Evolutionary conservation across 148 eudicot genomes (phyloP).

Genomic region (Gaultheria prostrata): DNA sequence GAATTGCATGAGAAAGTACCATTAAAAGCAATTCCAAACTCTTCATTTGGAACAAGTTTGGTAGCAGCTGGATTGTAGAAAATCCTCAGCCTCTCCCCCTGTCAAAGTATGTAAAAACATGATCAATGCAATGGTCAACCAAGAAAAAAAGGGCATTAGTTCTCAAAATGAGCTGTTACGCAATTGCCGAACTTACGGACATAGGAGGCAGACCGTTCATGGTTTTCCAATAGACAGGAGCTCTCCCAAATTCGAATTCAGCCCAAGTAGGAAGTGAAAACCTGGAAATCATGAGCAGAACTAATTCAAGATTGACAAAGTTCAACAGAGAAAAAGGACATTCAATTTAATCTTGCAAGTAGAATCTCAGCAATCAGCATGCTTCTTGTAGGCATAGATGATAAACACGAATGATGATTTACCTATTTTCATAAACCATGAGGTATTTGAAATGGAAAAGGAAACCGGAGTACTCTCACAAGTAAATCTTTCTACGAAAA

Average conservation of each 20-base stretch:
- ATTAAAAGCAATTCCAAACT: conserved; percentile 80
- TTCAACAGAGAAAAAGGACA: background rate
- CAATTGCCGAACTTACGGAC: conserved; percentile 42
- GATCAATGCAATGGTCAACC: background rate
- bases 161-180: background rate
- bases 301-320: background rate
- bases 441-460: background rate
- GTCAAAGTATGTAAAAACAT: conserved; percentile 10
- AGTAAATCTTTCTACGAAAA: background rate
- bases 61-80: conserved; percentile 83
- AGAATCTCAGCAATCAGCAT: background rate
- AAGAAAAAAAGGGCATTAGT: background rate
- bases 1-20: conserved; percentile 33
- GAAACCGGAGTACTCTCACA: background rate
- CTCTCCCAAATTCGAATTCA: conserved; percentile 75
- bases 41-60: conserved; percentile 71
- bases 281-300: conserved; percentile 28
- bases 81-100: conserved; percentile 75
- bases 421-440: background rate
- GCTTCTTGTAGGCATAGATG: background rate
- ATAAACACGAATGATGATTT: background rate
- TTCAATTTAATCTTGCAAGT: background rate
- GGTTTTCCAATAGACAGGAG: conserved; percentile 92
- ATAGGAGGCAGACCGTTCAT: conserved; percentile 93
- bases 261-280: conserved; percentile 84